phyloP scores from a whole-genome alignment of 257 asterid genomes.

The Petunia secreta region DNA sequence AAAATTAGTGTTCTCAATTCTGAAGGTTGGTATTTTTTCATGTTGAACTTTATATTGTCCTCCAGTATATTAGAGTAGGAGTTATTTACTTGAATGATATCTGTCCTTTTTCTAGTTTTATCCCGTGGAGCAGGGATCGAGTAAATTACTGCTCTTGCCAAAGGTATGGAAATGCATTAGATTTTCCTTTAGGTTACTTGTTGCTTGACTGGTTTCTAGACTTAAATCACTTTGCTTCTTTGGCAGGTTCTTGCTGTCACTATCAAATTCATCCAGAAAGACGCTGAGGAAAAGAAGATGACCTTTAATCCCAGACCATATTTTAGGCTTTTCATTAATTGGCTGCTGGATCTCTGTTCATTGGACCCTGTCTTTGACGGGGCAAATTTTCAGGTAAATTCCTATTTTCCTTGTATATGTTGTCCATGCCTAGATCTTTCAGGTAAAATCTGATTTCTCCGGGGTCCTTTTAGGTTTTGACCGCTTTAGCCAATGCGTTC shows the following conservation, averaged over 20 bases:
- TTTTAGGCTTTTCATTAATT: conserved; percentile 86
- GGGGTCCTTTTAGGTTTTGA: conserved; percentile 62
- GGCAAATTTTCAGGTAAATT: conserved; percentile 84
- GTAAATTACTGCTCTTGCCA: conserved; percentile 73
- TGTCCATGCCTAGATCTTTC: conserved; percentile 4
- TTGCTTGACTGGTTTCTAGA: conserved; percentile 28
- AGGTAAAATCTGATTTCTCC: not conserved
- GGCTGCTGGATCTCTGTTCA: conserved; percentile 88
- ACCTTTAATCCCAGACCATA: conserved; percentile 88
- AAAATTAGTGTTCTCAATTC: conserved; percentile 74
- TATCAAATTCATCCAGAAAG: conserved; percentile 77
- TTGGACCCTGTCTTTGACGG: conserved; percentile 95
- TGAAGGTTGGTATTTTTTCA: conserved; percentile 63
- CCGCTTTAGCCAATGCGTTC: conserved; percentile 83
- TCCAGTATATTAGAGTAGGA: not conserved
- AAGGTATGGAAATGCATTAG: conserved; percentile 55
- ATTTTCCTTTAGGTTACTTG: conserved; percentile 16
- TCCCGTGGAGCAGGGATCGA: conserved; percentile 76
- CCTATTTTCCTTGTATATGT: conserved; percentile 14
- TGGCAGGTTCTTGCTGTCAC: conserved; percentile 84
- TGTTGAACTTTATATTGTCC: not conserved
- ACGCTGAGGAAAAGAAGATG: conserved; percentile 72
- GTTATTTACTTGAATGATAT: not conserved
- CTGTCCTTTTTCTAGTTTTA: conserved; percentile 58
- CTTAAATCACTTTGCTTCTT: conserved; percentile 19